Evolutionary conservation across 345 rosid genomes (phyloP).

Genomic region (Combretum micranthum): DNA sequence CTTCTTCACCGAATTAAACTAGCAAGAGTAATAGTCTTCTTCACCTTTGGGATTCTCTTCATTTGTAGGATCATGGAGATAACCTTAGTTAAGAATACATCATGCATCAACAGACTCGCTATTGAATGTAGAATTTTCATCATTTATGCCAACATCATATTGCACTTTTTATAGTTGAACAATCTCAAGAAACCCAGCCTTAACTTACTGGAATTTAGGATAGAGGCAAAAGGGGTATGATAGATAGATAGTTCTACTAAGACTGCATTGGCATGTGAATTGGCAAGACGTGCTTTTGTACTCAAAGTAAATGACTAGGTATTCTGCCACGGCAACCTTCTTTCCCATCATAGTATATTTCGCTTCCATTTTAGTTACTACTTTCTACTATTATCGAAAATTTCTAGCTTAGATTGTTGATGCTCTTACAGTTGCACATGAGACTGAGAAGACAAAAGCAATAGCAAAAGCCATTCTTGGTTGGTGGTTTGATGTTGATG

Average conservation of each 20-base stretch:
- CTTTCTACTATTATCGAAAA: neutral
- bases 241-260: constrained; percentile 66
- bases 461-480: too few relatives aligned
- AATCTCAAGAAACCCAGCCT: constrained; percentile 10
- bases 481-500: too few relatives aligned
- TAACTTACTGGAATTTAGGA: constrained; percentile 44
- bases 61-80: too few relatives aligned
- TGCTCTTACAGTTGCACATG: constrained; percentile 62
- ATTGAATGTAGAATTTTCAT: too few relatives aligned
- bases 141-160: too few relatives aligned
- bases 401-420: constrained; percentile 2
- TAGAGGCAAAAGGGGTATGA: constrained; percentile 96
- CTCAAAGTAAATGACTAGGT: constrained; percentile 86
- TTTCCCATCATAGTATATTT: constrained; percentile 77
- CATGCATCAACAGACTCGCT: too few relatives aligned
- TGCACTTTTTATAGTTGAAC: neutral
- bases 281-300: constrained; percentile 62
- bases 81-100: too few relatives aligned
- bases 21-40: too few relatives aligned
- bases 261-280: constrained; percentile 69
- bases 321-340: constrained; percentile 94
- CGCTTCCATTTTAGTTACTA: neutral
- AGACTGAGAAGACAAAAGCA: constrained; percentile 79
- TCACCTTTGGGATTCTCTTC: too few relatives aligned
- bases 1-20: too few relatives aligned